Base-by-base conservation (phyloP, 768 basidiomycete species). In the Albatrellus ellisii region DNA sequence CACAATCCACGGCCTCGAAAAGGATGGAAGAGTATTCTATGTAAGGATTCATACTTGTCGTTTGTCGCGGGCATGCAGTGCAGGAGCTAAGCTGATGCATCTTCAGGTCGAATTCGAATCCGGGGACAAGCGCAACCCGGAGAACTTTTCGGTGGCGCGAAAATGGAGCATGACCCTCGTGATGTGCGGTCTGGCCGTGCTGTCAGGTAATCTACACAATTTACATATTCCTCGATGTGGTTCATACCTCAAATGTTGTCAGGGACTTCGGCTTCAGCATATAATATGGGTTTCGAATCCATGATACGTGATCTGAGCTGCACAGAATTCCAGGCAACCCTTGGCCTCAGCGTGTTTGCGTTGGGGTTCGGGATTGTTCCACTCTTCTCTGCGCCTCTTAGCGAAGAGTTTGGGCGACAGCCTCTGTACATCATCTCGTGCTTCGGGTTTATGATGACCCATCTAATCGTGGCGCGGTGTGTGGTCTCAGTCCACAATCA, bases 351-450 rank as follows among this genome's bases (percentile, higher is more conserved):
- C 43, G 58, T 74, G 22, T 83, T 66, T 55, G 61, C 71, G 0
- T 52, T 83, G 6, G 78, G 77, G 2, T 82, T 81, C 47, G 75
- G 66, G 11, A 28, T 80, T 15, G 59, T 75, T 14, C 79, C 80
- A 0, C 70, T 83, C 3, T 59, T 82, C 14, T 71, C 79, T 0
- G 75, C 80, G 12, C 70, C 79, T 0, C 70, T 82, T 47, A 80
- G 77, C 52, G 80, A 84, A 51, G 80, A 84, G 52, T 75, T 81
- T 43, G 80, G 80, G 11, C 59, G 80, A 32, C 69, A 70, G 39
- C 76, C 72, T 1, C 46, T 82, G 2, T 81, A 79, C 48, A 53
- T 76, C 14, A 61, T 57, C 27, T 75, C 75, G 1, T 59, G 58
- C 7, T 51, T 70, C 24, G 64, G 70, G 9, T 76, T 77, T 50